Base-by-base conservation (phyloP, 225 moss, liverwort and hornwort species). In the Thuidium tamariscinum region DNA sequence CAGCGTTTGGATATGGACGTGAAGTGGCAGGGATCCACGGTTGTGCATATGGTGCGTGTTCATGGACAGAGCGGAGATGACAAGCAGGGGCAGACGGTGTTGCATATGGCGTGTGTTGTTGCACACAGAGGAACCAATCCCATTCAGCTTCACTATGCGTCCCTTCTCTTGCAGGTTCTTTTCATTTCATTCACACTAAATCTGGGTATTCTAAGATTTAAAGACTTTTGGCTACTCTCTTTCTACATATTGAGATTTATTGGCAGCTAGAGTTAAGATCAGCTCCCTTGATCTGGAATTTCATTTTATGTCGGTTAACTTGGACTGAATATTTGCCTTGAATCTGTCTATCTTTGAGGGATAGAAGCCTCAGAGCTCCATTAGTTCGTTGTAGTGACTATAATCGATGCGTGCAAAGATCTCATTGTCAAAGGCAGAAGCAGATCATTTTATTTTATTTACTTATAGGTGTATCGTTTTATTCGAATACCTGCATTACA, bases 1-100 rank as follows among this genome's bases (percentile, higher is more conserved):
- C 94, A 97, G 97, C 90, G 96, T 54, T 88, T 99, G 90, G 99
- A 99, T 90, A 92, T 99, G 86, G 99, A 99, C 92, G 97, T 99
- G 49, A 97, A 96, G 88, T 99, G 99, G 99, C 92, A 93, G 60
- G 99, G 99, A 90, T 93, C 97, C 84, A 95, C 96, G 49, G 90
- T 99, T 29, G 92, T 96, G 81, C 96, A 95, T 85, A 97, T 99
- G 97, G 23, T 99, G 74, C 92, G 99, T 87, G 97, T 95, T 32
- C 95, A 93, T 90, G 96, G 95, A 88, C 92, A 94, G 87, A 93
- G 92, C 65, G 70, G 74, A 66, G 94, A 96, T 69, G 92, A 86
- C 37, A 96, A 92, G 85, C 89, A 60, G 62, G 95, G 97, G 10
- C 94, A 95, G 83, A 96, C 92, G 36, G 94, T 99, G 75, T 82